A percentile compares a stretch with the other conserved stretches of the same genome.
phyloP scores from a whole-genome alignment of 495 filamentous ascomycete genomes.

The Lasiosphaeria miniovina region DNA sequence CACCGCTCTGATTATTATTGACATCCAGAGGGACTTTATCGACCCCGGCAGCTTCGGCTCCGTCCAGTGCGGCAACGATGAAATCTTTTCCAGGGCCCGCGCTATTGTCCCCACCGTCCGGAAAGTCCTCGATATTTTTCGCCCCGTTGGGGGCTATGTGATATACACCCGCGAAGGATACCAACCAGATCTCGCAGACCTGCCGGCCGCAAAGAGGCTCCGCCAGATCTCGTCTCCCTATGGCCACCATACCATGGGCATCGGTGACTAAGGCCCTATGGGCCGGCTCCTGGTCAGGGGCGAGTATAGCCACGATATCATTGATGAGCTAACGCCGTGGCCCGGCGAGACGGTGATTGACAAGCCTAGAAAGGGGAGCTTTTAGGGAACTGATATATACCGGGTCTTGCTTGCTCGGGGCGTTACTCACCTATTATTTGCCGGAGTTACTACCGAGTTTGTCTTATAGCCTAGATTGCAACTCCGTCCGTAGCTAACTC shows the following conservation, averaged over 20 bases:
- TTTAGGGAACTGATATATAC: constrained; percentile 62
- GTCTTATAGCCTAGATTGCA: background rate
- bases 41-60: constrained; percentile 44
- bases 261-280: constrained; percentile 56
- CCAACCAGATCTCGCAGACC: constrained; percentile 48
- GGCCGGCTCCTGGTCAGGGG: constrained; percentile 61
- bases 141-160: constrained; percentile 56
- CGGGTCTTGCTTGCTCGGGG: constrained; percentile 58
- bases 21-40: constrained; percentile 54
- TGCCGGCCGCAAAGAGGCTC: constrained; percentile 47
- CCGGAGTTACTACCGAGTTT: constrained; percentile 52
- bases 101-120: constrained; percentile 40
- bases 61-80: constrained; percentile 35
- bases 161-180: constrained; percentile 67
- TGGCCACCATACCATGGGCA: constrained; percentile 44
- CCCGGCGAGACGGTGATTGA: constrained; percentile 62
- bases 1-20: constrained; percentile 56
- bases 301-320: constrained; percentile 60
- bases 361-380: constrained; percentile 65
- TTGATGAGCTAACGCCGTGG: constrained; percentile 58
- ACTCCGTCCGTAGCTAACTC: constrained; percentile 34
- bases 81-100: constrained; percentile 36
- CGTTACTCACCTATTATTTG: constrained; percentile 63
- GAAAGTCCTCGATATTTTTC: constrained; percentile 55
- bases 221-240: constrained; percentile 44